Conservation (phyloP, 345 rosid genomes). For the Reutealis trisperma region DNA sequence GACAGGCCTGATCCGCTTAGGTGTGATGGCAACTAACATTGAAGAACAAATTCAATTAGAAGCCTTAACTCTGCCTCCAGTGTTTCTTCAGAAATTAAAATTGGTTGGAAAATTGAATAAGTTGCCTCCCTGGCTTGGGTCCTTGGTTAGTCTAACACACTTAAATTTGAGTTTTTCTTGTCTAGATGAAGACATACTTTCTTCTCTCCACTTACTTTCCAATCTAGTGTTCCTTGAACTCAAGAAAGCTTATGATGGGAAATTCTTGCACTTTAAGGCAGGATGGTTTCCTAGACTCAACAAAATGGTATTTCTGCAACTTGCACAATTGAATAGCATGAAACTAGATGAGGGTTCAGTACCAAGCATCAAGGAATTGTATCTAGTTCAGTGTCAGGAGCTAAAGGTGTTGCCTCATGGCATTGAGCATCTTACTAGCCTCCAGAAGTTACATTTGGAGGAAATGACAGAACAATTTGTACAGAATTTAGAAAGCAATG, state of each 20-base stretch:
- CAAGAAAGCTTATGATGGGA: constrained; percentile 24
- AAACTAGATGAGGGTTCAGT: constrained; percentile 25
- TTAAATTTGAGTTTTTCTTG: constrained; percentile 21
- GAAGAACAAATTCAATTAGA: constrained; percentile 33
- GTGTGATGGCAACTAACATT: constrained; percentile 16
- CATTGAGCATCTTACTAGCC: constrained; percentile 20
- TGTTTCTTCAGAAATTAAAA: constrained; percentile 31
- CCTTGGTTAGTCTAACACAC: constrained; percentile 25
- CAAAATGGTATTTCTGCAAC: constrained; percentile 24
- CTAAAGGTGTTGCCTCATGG: constrained; percentile 23
- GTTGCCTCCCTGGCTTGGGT: constrained; percentile 29
- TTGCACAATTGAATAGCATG: constrained; percentile 14
- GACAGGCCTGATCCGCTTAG: constrained; percentile 22
- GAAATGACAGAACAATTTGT: constrained; percentile 24
- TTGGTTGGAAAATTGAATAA: constrained; percentile 25
- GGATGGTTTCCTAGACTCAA: constrained; percentile 29
- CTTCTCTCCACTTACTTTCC: constrained; percentile 23
- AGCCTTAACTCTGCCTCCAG: constrained; percentile 20
- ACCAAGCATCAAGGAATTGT: constrained; percentile 27
- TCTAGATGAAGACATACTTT: constrained; percentile 20
- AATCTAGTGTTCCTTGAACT: constrained; percentile 28
- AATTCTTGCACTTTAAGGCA: constrained; percentile 22
- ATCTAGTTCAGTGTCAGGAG: constrained; percentile 19
- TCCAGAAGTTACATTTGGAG: constrained; percentile 30
- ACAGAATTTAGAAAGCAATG: neutral